A percentile compares a stretch with the other conserved stretches of the same genome.
Conservation (phyloP, 1,284 basidiomycete species). For the Agroathelia rolfsii region DNA sequence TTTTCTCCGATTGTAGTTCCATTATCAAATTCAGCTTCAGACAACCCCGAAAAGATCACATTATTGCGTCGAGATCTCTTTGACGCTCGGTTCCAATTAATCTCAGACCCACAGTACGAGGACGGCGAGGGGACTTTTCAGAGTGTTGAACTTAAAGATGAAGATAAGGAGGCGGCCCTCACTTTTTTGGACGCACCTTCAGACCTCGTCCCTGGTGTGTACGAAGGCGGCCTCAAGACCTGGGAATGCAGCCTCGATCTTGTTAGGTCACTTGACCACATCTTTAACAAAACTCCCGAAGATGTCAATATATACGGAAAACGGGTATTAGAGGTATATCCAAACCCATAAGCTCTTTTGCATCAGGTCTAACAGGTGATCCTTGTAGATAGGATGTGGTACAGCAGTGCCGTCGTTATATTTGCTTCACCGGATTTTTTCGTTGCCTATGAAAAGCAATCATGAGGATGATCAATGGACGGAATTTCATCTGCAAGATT, state of each 20-base stretch:
- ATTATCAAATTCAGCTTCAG: conserved; percentile 25
- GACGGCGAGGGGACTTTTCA: too few species aligned
- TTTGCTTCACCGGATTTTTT: conserved; percentile 57
- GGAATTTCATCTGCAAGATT: conserved; percentile 85
- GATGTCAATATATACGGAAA: conserved; percentile 27
- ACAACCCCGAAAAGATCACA: conserved; percentile 21
- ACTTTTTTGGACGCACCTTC: conserved; percentile 73
- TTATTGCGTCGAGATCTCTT: conserved; percentile 81
- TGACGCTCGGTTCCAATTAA: conserved; percentile 89
- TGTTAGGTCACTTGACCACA: conserved; percentile 42
- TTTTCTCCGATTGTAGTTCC: conserved; percentile 46
- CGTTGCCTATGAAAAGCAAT: conserved; percentile 14
- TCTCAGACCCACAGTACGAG: conserved; percentile 36
- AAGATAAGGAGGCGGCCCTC: conserved; percentile 20
- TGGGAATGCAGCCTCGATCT: conserved; percentile 96
- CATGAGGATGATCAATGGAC: conserved; percentile 24
- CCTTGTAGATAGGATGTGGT: conserved; percentile 77
- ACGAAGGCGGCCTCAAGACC: conserved; percentile 95
- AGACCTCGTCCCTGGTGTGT: conserved; percentile 86
- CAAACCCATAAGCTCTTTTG: conserved; percentile 4
- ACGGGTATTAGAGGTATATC: conserved; percentile 55
- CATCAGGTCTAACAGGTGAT: background rate
- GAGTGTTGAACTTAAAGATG: conserved; percentile 5
- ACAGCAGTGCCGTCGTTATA: conserved; percentile 80
- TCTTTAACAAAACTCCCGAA: conserved; percentile 16